Evolutionary conservation across 495 filamentous ascomycete species (phyloP).

Genomic region (Hyaloscypha variabilis): DNA sequence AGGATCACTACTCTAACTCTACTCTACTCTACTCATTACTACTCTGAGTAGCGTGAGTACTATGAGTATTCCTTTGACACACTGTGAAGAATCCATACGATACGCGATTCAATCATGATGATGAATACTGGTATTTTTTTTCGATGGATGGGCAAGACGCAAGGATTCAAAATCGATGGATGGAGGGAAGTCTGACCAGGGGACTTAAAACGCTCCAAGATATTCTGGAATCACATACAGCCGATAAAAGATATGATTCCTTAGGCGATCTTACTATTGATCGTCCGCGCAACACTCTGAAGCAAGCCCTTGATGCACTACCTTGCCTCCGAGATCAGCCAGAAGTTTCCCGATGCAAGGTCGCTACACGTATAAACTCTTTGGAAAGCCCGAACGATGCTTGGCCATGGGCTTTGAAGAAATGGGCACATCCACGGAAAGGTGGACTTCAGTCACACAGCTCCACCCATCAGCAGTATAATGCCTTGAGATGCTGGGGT

Average conservation of each 20-base stretch:
- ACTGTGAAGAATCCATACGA: background rate
- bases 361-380: background rate
- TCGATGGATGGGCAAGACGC: constrained; percentile 4
- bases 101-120: constrained; percentile 10
- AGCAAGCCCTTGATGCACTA: constrained; percentile 8
- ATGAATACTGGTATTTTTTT: constrained; percentile 11
- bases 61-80: too few relatives aligned
- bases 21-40: too few relatives aligned
- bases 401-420: constrained; percentile 11
- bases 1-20: too few relatives aligned
- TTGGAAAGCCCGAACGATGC: constrained; percentile 7
- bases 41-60: too few relatives aligned
- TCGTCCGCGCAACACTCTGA: constrained; percentile 1
- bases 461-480: background rate
- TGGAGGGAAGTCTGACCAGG: constrained; percentile 8
- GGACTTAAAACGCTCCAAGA: constrained; percentile 1
- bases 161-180: constrained; percentile 8
- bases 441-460: background rate
- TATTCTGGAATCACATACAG: background rate
- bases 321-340: background rate
- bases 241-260: constrained; percentile 6
- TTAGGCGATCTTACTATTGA: constrained; percentile 10
- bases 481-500: constrained; percentile 1
- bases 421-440: background rate
- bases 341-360: background rate